A percentile compares a stretch with the other conserved stretches of the same genome.
phyloP scores from a whole-genome alignment of 441 rosid species.

The Gossypium gossypioides region DNA sequence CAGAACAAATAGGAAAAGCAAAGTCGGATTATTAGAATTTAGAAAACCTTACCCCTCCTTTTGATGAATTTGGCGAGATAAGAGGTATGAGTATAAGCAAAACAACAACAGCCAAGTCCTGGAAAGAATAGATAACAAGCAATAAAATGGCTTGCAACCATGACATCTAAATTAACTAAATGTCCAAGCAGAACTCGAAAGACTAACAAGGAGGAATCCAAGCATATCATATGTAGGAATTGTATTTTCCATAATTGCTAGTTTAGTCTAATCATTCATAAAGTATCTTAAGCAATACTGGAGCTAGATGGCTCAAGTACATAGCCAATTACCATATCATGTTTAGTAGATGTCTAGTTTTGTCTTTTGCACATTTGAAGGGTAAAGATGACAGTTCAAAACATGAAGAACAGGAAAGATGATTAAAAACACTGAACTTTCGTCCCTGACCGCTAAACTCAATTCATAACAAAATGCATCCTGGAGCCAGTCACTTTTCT shows the following conservation, averaged over 20 bases:
- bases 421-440: conserved; percentile 12
- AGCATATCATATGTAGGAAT: neutral
- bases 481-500: conserved; percentile 1
- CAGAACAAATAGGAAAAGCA: conserved; percentile 12
- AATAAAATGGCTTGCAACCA: conserved; percentile 11
- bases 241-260: neutral
- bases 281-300: neutral
- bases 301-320: conserved; percentile 5
- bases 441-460: neutral
- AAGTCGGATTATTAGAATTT: conserved; percentile 12
- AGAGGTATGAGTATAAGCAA: conserved; percentile 96
- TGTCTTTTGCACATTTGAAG: conserved; percentile 6
- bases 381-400: conserved; percentile 5
- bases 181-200: neutral
- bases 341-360: conserved; percentile 1
- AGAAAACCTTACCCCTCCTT: conserved; percentile 83
- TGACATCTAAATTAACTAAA: conserved; percentile 10
- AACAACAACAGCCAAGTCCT: conserved; percentile 99
- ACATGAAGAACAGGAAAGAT: neutral
- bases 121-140: conserved; percentile 19
- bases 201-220: neutral
- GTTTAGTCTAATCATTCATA: neutral
- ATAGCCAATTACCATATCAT: conserved; percentile 9
- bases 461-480: conserved; percentile 1
- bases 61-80: conserved; percentile 91